Evolutionary conservation across 768 basidiomycete genomes (phyloP).

Genomic region (Suillus subalutaceus): DNA sequence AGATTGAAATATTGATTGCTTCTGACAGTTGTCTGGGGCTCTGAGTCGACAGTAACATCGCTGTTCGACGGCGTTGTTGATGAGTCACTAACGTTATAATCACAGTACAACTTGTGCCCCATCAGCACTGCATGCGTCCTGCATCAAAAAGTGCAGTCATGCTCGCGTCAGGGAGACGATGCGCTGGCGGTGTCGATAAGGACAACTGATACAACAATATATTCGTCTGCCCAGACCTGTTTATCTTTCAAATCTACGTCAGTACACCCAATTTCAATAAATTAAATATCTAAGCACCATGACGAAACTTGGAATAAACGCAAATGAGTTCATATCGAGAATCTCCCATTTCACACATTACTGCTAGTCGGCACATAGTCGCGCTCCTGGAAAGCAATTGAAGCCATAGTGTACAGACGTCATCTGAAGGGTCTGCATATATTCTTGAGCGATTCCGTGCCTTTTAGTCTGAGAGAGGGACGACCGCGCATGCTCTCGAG

Average conservation of each 20-base stretch:
- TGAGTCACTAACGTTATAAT: too few species aligned
- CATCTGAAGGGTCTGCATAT: slow-evolving; percentile 63
- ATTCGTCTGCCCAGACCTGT: background rate
- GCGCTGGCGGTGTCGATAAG: too few species aligned
- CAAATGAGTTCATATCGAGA: background rate
- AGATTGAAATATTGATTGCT: too few species aligned
- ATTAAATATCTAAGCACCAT: background rate
- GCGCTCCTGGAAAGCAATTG: background rate
- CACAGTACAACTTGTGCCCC: too few species aligned
- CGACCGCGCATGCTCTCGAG: slow-evolving; percentile 69
- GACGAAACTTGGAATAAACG: background rate
- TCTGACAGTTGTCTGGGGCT: too few species aligned
- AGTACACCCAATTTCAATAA: background rate
- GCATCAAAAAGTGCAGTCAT: too few species aligned
- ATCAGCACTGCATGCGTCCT: too few species aligned
- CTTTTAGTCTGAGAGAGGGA: slow-evolving; percentile 62
- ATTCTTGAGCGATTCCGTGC: slow-evolving; percentile 52
- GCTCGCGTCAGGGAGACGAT: too few species aligned
- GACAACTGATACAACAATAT: background rate
- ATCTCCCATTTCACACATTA: background rate
- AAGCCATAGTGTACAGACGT: slow-evolving; percentile 31
- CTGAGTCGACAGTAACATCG: too few species aligned
- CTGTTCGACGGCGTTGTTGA: too few species aligned
- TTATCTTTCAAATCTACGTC: background rate
- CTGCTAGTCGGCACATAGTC: background rate